Conservation (phyloP, 2,329 filamentous ascomycete genomes). For the Ramularia endophylla region DNA sequence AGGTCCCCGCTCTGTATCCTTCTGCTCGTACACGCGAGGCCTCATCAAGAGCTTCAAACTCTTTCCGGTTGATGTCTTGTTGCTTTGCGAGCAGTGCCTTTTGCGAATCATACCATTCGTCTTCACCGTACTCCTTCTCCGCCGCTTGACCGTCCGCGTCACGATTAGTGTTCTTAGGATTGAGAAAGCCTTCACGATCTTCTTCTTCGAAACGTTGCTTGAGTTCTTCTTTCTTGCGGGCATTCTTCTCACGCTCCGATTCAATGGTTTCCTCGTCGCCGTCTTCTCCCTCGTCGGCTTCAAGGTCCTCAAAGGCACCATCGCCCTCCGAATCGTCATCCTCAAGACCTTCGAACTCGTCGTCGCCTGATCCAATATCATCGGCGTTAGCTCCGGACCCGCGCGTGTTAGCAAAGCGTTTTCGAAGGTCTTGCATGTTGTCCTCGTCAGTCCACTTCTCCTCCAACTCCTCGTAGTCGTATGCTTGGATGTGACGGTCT, state of each 20-base stretch:
- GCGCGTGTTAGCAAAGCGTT: constrained; percentile 67
- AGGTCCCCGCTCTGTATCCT: constrained; percentile 86
- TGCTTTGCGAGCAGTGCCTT: constrained; percentile 95
- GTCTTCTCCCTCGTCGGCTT: constrained; percentile 60
- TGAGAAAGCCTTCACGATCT: constrained; percentile 91
- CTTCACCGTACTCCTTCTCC: constrained; percentile 83
- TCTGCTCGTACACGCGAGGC: constrained; percentile 77
- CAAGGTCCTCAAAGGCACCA: constrained; percentile 78
- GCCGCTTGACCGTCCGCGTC: constrained; percentile 58
- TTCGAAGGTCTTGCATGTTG: constrained; percentile 66
- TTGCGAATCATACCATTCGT: constrained; percentile 97
- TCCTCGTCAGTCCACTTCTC: constrained; percentile 79
- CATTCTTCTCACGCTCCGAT: constrained; percentile 82
- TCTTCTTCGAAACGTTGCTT: constrained; percentile 95
- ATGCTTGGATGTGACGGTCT: constrained; percentile 70
- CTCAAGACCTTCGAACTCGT: constrained; percentile 42
- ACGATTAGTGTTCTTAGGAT: constrained; percentile 74
- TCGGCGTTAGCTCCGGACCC: constrained; percentile 45
- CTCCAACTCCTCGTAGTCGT: constrained; percentile 75
- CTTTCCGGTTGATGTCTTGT: constrained; percentile 90
- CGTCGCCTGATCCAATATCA: constrained; percentile 48
- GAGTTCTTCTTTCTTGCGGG: constrained; percentile 86
- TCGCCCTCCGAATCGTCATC: constrained; percentile 63
- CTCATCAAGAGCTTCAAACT: constrained; percentile 84
- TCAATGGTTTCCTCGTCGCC: constrained; percentile 21